A percentile compares a stretch with the other conserved stretches of the same genome.
Conservation (phyloP, 2,329 filamentous ascomycete genomes). For the Cladosporium sp. region DNA sequence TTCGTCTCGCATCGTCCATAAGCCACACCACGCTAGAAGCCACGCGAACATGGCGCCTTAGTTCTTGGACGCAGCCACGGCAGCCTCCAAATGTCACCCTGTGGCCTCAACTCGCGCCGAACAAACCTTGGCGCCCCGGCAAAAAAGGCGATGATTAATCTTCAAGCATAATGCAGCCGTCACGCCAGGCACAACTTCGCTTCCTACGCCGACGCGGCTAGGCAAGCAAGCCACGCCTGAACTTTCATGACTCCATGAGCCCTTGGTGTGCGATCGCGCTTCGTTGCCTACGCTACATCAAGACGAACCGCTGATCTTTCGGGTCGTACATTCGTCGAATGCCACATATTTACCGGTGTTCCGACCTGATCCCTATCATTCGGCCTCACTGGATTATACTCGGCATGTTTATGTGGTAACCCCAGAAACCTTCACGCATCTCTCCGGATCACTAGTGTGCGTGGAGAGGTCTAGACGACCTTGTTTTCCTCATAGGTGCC, state of each 20-base stretch:
- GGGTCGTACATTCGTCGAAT: not conserved
- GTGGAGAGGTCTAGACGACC: not conserved
- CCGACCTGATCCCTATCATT: too few species aligned
- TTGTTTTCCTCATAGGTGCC: not conserved
- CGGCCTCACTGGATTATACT: not conserved
- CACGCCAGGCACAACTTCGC: not conserved
- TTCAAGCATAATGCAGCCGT: not conserved
- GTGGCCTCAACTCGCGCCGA: not conserved
- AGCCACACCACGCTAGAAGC: slow-evolving; percentile 6
- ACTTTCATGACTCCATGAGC: not conserved
- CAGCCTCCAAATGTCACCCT: not conserved
- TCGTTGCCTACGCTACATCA: not conserved
- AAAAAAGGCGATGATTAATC: not conserved
- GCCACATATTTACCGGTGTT: not conserved
- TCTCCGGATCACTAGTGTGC: not conserved
- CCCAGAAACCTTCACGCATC: not conserved
- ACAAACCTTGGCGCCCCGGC: slow-evolving; percentile 2
- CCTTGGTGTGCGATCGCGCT: not conserved
- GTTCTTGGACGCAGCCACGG: not conserved
- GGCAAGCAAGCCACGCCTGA: slow-evolving; percentile 1
- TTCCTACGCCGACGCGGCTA: not conserved
- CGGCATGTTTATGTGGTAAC: not conserved
- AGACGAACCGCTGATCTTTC: not conserved
- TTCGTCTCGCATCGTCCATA: not conserved
- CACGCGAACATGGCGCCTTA: slow-evolving; percentile 1